Evolutionary conservation across 345 rosid genomes (phyloP), one percentile per base, ranked within the genome.

Genomic region (Garcia nutans): DNA sequence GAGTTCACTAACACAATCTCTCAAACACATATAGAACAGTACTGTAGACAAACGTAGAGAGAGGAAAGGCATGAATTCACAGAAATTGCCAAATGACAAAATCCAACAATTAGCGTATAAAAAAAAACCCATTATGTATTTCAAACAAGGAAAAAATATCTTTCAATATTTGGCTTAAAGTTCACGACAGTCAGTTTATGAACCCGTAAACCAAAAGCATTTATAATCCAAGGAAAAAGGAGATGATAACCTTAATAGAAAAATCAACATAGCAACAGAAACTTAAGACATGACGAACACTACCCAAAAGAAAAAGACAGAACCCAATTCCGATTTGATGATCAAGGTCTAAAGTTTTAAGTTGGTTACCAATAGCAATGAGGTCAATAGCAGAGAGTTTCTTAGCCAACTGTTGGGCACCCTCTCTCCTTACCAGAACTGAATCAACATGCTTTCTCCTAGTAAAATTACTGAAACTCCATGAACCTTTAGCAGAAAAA

Each of bases 391-490:
- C 83, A 41, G 94, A 81, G 71, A 92, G 77, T 77, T 87, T 90
- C 85, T 82, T 89, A 71, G 97, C 95, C 79, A 92, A 85, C 52
- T 87, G 88, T 24, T 80, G 89, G 52, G 33, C 60, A 59, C 79
- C 82, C 62, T 79, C 77, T 8, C 79, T 74, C 24, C 31, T 68
- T 0, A 61, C 63, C 81, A 81, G 78, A 80, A 79, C 86, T 69
- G 92, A 89, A 83, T 92, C 97, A 75, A 92, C 93, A 81, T 88
- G 92, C 81, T 92, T 92, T 78, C 97, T 88, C 84, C 97, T 85
- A 22, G 86, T 77, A 78, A 92, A 71, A 77, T 88, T 80, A 58
- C 78, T 87, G 24, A 85, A 77, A 10, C 85, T 86, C 90, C 90
- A 87, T 47, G 85, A 82, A 81, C 76, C 70, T 31, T 86, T 89